Evolutionary conservation across 2,329 filamentous ascomycete genomes (phyloP), one percentile per base, ranked within the genome.

Genomic region (Seiridium cupressi): DNA sequence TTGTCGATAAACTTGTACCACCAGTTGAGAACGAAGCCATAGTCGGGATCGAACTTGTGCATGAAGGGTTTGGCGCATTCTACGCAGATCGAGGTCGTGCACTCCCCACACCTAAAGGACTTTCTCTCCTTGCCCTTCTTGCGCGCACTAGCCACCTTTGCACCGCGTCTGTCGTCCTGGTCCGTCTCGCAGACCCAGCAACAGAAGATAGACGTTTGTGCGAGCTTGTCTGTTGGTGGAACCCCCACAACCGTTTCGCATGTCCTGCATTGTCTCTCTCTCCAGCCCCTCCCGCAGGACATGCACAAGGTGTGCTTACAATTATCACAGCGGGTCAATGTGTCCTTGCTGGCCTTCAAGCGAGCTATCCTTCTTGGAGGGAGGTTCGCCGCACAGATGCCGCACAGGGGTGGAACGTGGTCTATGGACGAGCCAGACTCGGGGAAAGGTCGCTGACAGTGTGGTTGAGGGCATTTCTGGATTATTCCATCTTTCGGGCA

Each of bases 1-100:
- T 36, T 36, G 34, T 53, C 49, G 49, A 36, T n/a, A 18, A 53
- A 53, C 49, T 53, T 53, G 34, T 53, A 53, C 49, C 49, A 53
- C 13, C 35, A n/a, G 49, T 53, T 53, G 34, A n/a, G 49, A 1
- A 53, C 31, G 32, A 53, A 8, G 49, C 49, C 49, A 36, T 53
- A 53, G 49, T 53, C 32, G 34, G 49, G 49, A 3, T 38, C 49
- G 32, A 53, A 53, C 26, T 31, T 8, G 34, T 26, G 38, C 5
- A n/a, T 40, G n/a, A 35, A 6, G 34, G 49, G 49, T 35, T 53
- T 53, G 32, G 31, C 49, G 49, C 49, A 53, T 3, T 36, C 49
- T n/a, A 53, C 13, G 34, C 49, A 53, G 34, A 53, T 53, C 31
- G 10, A 13, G n/a, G 49, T 53, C 11, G 5, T 8, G 49, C 49